Base-by-base conservation (phyloP, 1,284 basidiomycete species). In the Trichosporon sp. region DNA sequence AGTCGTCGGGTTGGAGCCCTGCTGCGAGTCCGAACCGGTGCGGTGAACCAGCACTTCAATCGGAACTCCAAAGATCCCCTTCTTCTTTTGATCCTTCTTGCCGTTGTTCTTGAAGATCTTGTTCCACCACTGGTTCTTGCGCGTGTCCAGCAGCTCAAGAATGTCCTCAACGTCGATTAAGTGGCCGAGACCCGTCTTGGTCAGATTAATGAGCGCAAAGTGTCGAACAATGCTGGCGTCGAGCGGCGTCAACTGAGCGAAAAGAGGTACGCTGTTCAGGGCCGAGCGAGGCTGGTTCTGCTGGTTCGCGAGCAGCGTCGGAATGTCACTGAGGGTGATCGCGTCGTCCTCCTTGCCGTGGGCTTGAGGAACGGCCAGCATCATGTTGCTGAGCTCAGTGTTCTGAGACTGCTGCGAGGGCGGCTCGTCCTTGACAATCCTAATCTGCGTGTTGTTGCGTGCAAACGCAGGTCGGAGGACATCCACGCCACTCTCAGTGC, bases 111-210 rank as follows among this genome's bases (percentile, higher is more conserved):
- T 98, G 87, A 99, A 98, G 40, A 98, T 83, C 85, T 96, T 95
- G 77, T 93, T 93, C 96, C 96, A 99, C 86, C 98, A 98, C 43
- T 92, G 93, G 76, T 90, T 91, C 87, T 97, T 98, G 86, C 97
- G 92, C 48, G 87, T 88, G 83, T 98, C 96, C 61, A 99, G 90
- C 79, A 98, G 86, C 82, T 99, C 97, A 77, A 98, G 84, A 69
- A 98, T 87, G 79, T 99, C 96, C 74, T 99, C 96, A 71, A 96
- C 80, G 75, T 96, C 93, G 74, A 95, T 89, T 72, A 91, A 88
- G 75, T 96, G 93, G 72, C 89, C 90, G 61, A 98, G 84, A 43
- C 90, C 88, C 0, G 70, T 74, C 75, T 90, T 90, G 78, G 89
- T 88, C 54, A 99, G 86, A 12, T 90, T 88, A 26, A 96, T 87